phyloP scores from a whole-genome alignment of 2,329 filamentous ascomycete species.

The Aspergillus sp. region DNA sequence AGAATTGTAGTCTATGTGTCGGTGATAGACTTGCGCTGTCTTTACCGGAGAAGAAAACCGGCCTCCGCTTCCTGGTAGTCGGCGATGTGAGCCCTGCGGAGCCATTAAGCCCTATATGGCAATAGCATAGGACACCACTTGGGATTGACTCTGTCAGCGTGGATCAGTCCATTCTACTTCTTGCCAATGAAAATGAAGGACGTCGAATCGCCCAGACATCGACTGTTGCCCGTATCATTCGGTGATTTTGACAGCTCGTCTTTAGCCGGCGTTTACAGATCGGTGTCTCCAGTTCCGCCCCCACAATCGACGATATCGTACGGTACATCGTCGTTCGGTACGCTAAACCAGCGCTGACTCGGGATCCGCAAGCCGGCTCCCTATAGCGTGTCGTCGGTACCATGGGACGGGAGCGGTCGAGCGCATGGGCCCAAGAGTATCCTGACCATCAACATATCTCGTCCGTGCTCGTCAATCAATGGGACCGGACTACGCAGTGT shows the following conservation, averaged over 20 bases:
- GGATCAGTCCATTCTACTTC: neutral
- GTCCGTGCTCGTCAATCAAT: neutral
- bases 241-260: slow-evolving; percentile 1
- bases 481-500: neutral
- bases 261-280: neutral
- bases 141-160: neutral
- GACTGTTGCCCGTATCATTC: neutral
- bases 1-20: no score
- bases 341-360: neutral
- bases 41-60: neutral
- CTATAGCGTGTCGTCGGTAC: neutral
- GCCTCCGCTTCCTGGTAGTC: neutral
- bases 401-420: neutral
- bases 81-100: no score
- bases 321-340: neutral
- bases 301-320: neutral
- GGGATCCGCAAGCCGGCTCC: neutral
- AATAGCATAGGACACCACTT: neutral
- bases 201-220: no score
- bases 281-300: neutral
- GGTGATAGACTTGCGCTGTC: no score
- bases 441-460: neutral
- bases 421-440: neutral
- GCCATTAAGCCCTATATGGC: neutral
- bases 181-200: no score